These are phyloP conservation scores for Chrysochromulina tobinii DNA, from an alignment of 78 protist genomes.

Conservation along the genomic window DNA sequence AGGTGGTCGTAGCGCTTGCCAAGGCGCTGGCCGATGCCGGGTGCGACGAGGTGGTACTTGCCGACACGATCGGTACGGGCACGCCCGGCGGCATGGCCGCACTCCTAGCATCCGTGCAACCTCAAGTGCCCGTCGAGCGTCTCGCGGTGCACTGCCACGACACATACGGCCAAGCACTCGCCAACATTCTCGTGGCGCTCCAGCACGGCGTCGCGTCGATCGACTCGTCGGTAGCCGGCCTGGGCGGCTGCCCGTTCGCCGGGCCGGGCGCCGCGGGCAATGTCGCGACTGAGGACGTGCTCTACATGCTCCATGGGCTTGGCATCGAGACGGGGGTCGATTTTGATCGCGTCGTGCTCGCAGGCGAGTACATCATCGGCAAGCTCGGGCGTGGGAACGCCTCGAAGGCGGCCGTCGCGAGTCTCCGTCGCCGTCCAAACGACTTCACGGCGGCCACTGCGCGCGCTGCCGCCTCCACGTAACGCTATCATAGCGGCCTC, in stretches of 20 bases:
- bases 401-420: neutral
- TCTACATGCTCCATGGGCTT: slow-evolving; percentile 88
- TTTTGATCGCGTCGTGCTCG: slow-evolving; percentile 18
- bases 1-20: slow-evolving; percentile 65
- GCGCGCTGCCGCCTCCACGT: no score
- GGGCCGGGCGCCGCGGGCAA: slow-evolving; percentile 61
- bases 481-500: no score
- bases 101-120: neutral
- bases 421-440: no score
- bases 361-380: slow-evolving; percentile 29
- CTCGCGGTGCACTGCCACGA: slow-evolving; percentile 93
- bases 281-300: slow-evolving; percentile 92
- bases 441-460: no score
- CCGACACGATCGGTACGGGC: slow-evolving; percentile 94
- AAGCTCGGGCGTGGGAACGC: neutral
- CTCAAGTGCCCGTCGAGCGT: neutral
- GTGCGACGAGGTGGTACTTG: slow-evolving; percentile 91
- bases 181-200: slow-evolving; percentile 78
- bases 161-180: slow-evolving; percentile 92
- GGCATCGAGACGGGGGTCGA: slow-evolving; percentile 20
- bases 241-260: slow-evolving; percentile 96
- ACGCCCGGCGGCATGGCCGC: slow-evolving; percentile 69
- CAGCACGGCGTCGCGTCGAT: slow-evolving; percentile 46
- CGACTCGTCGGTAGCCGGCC: slow-evolving; percentile 85
- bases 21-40: slow-evolving; percentile 72